phyloP scores from a whole-genome alignment of 306 rosid species.

The Vachellia pachyceras region DNA sequence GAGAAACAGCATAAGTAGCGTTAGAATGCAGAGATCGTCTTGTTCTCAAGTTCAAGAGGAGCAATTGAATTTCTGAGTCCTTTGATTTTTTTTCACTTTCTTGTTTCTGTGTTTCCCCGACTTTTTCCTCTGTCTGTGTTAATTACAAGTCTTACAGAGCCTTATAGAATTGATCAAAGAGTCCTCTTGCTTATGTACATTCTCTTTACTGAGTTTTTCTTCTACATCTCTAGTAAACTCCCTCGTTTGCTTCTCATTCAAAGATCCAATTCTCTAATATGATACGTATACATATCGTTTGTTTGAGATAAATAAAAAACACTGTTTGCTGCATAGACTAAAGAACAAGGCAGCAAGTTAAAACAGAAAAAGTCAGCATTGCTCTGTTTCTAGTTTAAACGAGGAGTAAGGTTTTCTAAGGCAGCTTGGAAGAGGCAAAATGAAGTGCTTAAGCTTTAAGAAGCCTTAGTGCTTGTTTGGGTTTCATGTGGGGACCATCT shows the following conservation, averaged over 20 bases:
- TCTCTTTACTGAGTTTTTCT: slow-evolving; percentile 43
- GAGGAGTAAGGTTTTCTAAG: too few species aligned
- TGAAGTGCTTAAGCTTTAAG: too few species aligned
- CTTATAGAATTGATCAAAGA: slow-evolving; percentile 46
- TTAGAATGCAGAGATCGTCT: slow-evolving; percentile 69
- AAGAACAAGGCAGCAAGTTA: not conserved
- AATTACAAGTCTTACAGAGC: slow-evolving; percentile 12
- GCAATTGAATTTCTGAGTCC: slow-evolving; percentile 49
- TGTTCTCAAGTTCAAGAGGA: slow-evolving; percentile 43
- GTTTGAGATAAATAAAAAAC: too few species aligned
- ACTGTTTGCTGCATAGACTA: too few species aligned
- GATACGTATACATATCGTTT: not conserved
- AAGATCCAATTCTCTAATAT: not conserved
- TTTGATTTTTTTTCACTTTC: slow-evolving; percentile 1
- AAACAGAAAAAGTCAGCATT: not conserved
- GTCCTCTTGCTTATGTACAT: slow-evolving; percentile 67
- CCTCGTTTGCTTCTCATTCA: slow-evolving; percentile 26
- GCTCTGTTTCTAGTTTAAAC: not conserved
- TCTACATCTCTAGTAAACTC: slow-evolving; percentile 43
- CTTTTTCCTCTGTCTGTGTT: not conserved
- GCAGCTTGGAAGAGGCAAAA: too few species aligned
- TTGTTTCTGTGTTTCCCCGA: not conserved
- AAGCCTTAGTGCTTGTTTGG: too few species aligned
- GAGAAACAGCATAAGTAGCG: slow-evolving; percentile 75
- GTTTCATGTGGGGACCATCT: too few species aligned